These are phyloP conservation scores for Candida ulmi DNA, from an alignment of 805 yeast species.

Conservation along the genomic window DNA sequence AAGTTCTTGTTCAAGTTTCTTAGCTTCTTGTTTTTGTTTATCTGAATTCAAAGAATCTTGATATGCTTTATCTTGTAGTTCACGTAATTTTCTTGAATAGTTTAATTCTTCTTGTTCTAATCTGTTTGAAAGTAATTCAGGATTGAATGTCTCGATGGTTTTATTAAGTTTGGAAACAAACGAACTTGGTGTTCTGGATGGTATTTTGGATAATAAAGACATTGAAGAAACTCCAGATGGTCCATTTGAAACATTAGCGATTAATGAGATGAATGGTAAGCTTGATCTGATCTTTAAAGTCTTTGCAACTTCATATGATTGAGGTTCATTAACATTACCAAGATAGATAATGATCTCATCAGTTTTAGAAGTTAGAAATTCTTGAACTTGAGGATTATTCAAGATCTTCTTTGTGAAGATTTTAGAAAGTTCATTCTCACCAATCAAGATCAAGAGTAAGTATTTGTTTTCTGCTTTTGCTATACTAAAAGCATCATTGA, in stretches of 20 bases:
- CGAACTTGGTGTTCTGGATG: slow-evolving; percentile 24
- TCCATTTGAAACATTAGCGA: slow-evolving; percentile 51
- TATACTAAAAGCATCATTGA: slow-evolving; percentile 16
- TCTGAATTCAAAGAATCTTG: slow-evolving; percentile 55
- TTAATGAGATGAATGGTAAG: slow-evolving; percentile 46
- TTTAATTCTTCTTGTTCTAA: slow-evolving; percentile 56
- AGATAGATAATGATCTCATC: slow-evolving; percentile 54
- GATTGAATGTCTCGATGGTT: slow-evolving; percentile 50
- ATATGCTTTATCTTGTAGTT: slow-evolving; percentile 65
- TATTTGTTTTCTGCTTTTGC: slow-evolving; percentile 17
- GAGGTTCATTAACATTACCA: slow-evolving; percentile 58
- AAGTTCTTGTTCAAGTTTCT: slow-evolving; percentile 14
- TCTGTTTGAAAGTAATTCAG: slow-evolving; percentile 55
- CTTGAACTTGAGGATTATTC: slow-evolving; percentile 38
- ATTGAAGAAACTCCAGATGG: slow-evolving; percentile 27
- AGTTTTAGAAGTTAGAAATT: slow-evolving; percentile 25
- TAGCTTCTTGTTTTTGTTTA: slow-evolving; percentile 34
- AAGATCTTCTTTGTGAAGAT: slow-evolving; percentile 40
- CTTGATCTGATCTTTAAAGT: slow-evolving; percentile 44
- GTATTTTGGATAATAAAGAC: slow-evolving; percentile 27
- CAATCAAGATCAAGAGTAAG: slow-evolving; percentile 14
- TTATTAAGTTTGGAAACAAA: slow-evolving; percentile 31
- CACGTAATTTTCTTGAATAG: slow-evolving; percentile 50
- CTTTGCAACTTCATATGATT: slow-evolving; percentile 61
- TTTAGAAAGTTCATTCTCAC: slow-evolving; percentile 24